Evolutionary conservation across 768 basidiomycete species (phyloP).

Genomic region (Termitomyces sp.): DNA sequence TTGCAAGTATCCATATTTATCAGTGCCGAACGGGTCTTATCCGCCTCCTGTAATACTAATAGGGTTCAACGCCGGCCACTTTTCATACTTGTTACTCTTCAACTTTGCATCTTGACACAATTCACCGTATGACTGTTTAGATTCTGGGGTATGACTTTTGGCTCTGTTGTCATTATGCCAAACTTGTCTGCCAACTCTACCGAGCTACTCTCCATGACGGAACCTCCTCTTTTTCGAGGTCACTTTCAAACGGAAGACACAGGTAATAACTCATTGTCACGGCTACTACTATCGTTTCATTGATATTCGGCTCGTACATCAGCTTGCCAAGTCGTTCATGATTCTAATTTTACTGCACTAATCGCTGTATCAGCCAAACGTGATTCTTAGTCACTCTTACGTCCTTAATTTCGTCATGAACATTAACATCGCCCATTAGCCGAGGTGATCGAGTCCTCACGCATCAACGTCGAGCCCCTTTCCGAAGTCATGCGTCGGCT

Average conservation of each 20-base stretch:
- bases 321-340: neutral
- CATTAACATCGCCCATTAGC: neutral
- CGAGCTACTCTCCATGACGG: neutral
- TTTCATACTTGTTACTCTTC: neutral
- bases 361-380: neutral
- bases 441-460: neutral
- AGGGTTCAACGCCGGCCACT: too few species aligned
- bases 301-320: neutral
- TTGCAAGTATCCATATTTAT: too few species aligned
- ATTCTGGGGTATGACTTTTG: neutral
- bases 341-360: neutral
- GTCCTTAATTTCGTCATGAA: neutral
- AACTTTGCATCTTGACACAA: neutral
- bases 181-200: neutral
- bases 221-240: neutral
- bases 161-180: neutral
- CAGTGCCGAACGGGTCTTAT: too few species aligned
- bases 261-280: neutral
- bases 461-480: neutral
- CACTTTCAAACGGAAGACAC: too few species aligned
- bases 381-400: neutral
- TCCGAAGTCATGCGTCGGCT: neutral
- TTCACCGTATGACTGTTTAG: neutral
- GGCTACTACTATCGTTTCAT: neutral
- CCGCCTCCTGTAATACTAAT: too few species aligned